Evolutionary conservation across 2,329 filamentous ascomycete genomes (phyloP), one percentile per base, ranked within the genome.

Genomic region (Paraphaeosphaeria sporulosa): DNA sequence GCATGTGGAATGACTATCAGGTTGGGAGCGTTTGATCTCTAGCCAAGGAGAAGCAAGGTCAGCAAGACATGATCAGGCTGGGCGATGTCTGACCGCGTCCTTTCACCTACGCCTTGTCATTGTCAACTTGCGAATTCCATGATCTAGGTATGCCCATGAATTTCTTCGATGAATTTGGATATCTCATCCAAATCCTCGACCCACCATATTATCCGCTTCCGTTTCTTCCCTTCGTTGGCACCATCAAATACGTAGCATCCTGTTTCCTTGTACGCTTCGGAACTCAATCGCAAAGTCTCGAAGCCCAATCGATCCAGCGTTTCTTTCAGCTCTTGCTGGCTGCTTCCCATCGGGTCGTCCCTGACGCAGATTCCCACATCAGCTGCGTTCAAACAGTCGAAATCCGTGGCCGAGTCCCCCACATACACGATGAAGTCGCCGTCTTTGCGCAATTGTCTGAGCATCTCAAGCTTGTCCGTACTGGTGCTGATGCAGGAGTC

Each of bases 361-460:
- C 76, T 71, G 13, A 82, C 75, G 65, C 81, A 83, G 3, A 56
- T 80, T 80, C 82, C 82, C 19, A 83, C 50, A 61, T 83, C 80
- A 2, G 80, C 81, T 19, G 70, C 74, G 3, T 81, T 64, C 1
- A 84, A 68, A 48, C 78, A 79, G 47, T 82, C 80, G 21, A 83
- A 78, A 60, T 84, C 82, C 1, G 81, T 83, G 49, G 76, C 72
- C 13, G 80, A 82, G 60, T 84, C 82, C 9, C 82, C 82, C 12
- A 83, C 68, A 59, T 84, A 84, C 6, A 84, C 67, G 58, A 42
- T 30, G 1, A 13, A 15, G 12, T 27, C 13, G 23, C 13, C 8
- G 13, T 30, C 21, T 30, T 47, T 9, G 13, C 23, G 43, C 6
- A 71, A 59, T 4, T 65, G 67, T 27, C 69, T 65, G 3, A 40